These are phyloP conservation scores for Aspergillus felis DNA, from an alignment of 2,329 filamentous ascomycete species.

Conservation along the genomic window DNA sequence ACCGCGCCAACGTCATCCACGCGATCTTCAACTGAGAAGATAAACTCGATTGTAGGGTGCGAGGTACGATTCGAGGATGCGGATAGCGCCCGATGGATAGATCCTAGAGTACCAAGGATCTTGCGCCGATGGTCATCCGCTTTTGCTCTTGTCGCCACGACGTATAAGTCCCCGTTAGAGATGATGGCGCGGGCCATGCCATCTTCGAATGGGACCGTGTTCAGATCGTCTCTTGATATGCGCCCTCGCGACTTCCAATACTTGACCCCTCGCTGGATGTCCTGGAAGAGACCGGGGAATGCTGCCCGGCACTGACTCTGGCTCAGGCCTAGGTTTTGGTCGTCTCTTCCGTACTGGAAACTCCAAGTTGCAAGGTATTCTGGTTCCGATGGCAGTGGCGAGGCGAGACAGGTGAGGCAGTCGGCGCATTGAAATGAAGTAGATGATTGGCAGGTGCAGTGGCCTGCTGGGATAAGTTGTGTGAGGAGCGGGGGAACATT, in stretches of 20 bases:
- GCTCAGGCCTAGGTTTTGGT: not conserved
- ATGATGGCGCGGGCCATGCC: constrained; percentile 5
- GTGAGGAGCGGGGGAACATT: constrained; percentile 3
- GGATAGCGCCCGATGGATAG: constrained; percentile 1
- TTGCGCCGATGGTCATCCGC: constrained; percentile 2
- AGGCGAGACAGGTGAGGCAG: constrained; percentile 4
- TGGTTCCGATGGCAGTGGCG: not conserved
- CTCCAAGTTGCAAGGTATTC: not conserved
- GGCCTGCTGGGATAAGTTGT: constrained; percentile 5
- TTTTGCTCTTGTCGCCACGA: not conserved
- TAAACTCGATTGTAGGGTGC: constrained; percentile 31
- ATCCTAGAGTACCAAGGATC: not conserved
- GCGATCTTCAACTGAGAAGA: constrained; percentile 34
- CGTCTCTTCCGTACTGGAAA: constrained; percentile 1
- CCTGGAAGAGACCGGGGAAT: constrained; percentile 4
- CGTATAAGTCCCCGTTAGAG: constrained; percentile 2
- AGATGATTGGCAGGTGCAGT: constrained; percentile 5
- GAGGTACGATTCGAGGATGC: not conserved
- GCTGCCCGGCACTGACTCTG: not conserved
- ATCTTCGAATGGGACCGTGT: not conserved
- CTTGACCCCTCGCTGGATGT: not conserved
- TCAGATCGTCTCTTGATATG: constrained; percentile 1
- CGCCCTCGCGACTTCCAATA: constrained; percentile 1
- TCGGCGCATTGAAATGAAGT: constrained; percentile 5
- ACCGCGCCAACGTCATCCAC: constrained; percentile 33